Percentiles rank a stretch among this genome's conserved stretches.
Conservation (phyloP, 2,329 filamentous ascomycete species). For the Claviceps lovelessii region DNA sequence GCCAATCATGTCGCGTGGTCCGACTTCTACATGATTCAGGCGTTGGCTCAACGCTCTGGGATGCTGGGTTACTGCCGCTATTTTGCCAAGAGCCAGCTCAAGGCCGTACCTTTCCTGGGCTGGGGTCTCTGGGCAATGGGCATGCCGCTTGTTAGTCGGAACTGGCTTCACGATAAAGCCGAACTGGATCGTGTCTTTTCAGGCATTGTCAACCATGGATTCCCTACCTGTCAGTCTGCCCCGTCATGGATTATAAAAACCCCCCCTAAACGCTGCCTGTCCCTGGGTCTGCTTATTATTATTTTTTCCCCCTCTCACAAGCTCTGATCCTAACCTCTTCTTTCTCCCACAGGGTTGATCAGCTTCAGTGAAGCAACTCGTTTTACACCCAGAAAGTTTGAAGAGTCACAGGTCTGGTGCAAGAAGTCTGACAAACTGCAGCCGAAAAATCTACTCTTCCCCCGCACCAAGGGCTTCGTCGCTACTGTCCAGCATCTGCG, state of each 20-base stretch:
- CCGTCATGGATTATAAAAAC: background rate
- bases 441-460: constrained; percentile 44
- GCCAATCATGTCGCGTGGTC: constrained; percentile 47
- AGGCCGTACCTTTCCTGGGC: constrained; percentile 44
- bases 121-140: constrained; percentile 53
- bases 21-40: constrained; percentile 52
- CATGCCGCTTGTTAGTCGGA: constrained; percentile 47
- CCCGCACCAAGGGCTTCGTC: constrained; percentile 46
- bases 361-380: constrained; percentile 51
- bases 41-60: constrained; percentile 34
- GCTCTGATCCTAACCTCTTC: background rate
- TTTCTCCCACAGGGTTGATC: constrained; percentile 37
- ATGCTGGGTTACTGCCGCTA: constrained; percentile 50
- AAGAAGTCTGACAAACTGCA: constrained; percentile 32
- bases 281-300: too few relatives aligned
- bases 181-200: constrained; percentile 44
- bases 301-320: too few relatives aligned
- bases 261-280: background rate
- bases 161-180: constrained; percentile 41
- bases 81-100: constrained; percentile 47
- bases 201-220: constrained; percentile 34
- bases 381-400: constrained; percentile 39
- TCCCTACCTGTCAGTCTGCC: constrained; percentile 40
- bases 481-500: constrained; percentile 42
- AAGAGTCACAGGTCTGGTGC: constrained; percentile 38